Evolutionary conservation across 2,329 filamentous ascomycete genomes (phyloP).

Genomic region (Ilyonectria destructans): DNA sequence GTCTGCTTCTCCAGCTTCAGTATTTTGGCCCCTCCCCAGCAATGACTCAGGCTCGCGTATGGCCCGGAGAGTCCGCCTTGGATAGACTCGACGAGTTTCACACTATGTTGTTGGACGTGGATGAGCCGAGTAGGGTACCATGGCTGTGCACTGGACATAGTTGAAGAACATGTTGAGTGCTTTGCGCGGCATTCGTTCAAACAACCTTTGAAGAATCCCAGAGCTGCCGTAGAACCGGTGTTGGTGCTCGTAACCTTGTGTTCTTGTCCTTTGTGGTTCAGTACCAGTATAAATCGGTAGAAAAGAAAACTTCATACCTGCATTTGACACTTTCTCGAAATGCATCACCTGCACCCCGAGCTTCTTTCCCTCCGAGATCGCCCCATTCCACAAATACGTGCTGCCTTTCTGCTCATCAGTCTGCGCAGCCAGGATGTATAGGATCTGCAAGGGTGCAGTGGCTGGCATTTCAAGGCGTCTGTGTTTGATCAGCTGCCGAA

Average conservation of each 20-base stretch:
- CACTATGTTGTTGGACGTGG: not conserved
- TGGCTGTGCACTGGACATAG: not conserved
- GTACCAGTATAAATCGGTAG: not conserved
- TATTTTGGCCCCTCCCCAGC: conserved; percentile 24
- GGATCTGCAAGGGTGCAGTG: not conserved
- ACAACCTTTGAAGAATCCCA: conserved; percentile 9
- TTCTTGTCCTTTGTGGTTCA: not conserved
- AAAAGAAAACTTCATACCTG: not conserved
- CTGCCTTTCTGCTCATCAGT: not conserved
- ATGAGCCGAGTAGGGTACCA: conserved; percentile 27
- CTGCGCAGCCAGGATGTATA: not conserved
- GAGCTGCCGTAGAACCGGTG: conserved; percentile 2
- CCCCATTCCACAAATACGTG: not conserved
- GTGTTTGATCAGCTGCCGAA: conserved; percentile 1
- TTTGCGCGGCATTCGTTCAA: conserved; percentile 3
- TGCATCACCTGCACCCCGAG: not conserved
- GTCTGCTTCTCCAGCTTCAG: not conserved
- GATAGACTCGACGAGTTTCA: conserved; percentile 13
- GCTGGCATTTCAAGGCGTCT: not conserved
- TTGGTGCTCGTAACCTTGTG: not conserved
- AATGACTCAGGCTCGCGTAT: conserved; percentile 21
- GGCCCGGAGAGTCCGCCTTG: not conserved
- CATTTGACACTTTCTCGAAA: conserved; percentile 2
- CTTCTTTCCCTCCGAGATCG: not conserved
- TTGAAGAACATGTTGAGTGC: conserved; percentile 1